Evolutionary conservation across 768 basidiomycete species (phyloP), one percentile per base, ranked within the genome.

Genomic region (Pilatotrama ljubarskyi): DNA sequence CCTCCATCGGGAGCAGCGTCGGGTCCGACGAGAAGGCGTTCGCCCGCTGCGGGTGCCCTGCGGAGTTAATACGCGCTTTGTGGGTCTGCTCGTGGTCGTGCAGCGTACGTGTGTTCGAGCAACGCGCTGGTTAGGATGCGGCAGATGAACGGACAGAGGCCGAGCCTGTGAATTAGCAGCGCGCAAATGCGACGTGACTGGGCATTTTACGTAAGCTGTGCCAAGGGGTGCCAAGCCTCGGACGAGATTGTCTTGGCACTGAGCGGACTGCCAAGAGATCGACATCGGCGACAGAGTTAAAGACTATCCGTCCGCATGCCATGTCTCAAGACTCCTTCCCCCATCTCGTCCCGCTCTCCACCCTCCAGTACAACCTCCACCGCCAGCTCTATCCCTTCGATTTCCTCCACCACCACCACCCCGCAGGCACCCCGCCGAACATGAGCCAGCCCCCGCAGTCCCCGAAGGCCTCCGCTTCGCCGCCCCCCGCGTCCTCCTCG

Each of bases 401-500:
- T 59, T 36, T 35, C 54, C 43, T 61, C 55, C 29, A 51, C 55
- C 17, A 40, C 50, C 17, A 54, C 49, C 41, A 44, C 50, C 17
- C 50, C 6, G 32, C 42, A 10, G 47, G 36, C 43, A 41, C n/a
- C 62, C 17, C 26, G 36, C 44, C 32, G 46, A 43, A 29, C 60
- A 62, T 51, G 58, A 62, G 51, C 48, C 63, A 57, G 17, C 44
- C 55, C n/a, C 44, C 59, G 22, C 56, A 22, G 36, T 64, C 65
- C 11, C 65, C 60, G 13, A 54, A 52, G 43, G 7, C 42, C 2
- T 26, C 43, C 41, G 59, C 72, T 59, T 62, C 68, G 11, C 62
- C 67, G 10, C 56, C 66, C 18, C 65, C 74, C 63, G 65, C 69
- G 11, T 95, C 66, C 20, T 53, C 64, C 22, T 59, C 64, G 32